Evolutionary conservation across 1,139 yeast genomes (phyloP).

Genomic region (Spathaspora sp.): DNA sequence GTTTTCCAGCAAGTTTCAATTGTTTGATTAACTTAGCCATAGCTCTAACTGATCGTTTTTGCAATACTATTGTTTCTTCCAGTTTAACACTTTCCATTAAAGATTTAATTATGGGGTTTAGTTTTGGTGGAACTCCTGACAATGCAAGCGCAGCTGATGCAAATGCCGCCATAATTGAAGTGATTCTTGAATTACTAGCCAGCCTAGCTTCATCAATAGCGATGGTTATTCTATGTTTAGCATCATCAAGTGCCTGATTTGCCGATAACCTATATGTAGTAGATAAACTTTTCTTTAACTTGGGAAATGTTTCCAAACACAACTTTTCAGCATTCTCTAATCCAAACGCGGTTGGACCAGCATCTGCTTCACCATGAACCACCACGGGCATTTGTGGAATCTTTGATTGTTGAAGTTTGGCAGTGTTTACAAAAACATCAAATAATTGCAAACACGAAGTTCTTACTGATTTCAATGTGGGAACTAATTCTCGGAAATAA

Average conservation of each 20-base stretch:
- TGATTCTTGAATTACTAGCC: constrained; percentile 53
- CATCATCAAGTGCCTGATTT: constrained; percentile 75
- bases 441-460: constrained; percentile 85
- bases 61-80: constrained; percentile 68
- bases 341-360: constrained; percentile 92
- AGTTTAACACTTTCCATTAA: constrained; percentile 90
- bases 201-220: constrained; percentile 72
- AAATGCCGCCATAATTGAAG: constrained; percentile 67
- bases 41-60: constrained; percentile 67
- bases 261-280: constrained; percentile 73
- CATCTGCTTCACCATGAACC: constrained; percentile 91
- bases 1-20: constrained; percentile 57
- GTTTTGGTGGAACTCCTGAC: constrained; percentile 72
- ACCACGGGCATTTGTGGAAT: constrained; percentile 84
- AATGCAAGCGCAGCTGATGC: constrained; percentile 72
- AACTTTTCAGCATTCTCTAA: constrained; percentile 75
- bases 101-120: constrained; percentile 85
- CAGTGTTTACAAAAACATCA: constrained; percentile 72
- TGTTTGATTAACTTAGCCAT: constrained; percentile 62
- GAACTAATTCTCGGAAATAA: constrained; percentile 80
- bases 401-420: constrained; percentile 71
- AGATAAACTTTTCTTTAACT: constrained; percentile 62
- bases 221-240: constrained; percentile 62
- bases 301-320: constrained; percentile 62
- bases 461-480: constrained; percentile 80